Percentiles rank a stretch among this genome's conserved stretches.
phyloP scores from a whole-genome alignment of 495 filamentous ascomycete genomes.

The Choiromyces venosus region DNA sequence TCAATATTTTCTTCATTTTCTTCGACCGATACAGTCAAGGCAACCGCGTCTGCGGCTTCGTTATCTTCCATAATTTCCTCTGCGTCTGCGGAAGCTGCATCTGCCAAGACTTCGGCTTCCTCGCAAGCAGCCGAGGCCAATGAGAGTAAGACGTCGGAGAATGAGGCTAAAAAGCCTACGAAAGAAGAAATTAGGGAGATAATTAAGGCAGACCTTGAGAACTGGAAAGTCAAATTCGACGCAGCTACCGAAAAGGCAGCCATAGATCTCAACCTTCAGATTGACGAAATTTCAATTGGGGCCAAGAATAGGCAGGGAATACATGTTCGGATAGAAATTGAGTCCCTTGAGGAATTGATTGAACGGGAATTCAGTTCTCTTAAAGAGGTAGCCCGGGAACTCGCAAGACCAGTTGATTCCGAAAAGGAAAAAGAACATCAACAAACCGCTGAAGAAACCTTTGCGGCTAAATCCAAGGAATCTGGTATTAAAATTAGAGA shows the following conservation, averaged over 20 bases:
- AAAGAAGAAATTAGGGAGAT: conserved; percentile 56
- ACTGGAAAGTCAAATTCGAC: conserved; percentile 81
- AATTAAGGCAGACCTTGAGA: conserved; percentile 68
- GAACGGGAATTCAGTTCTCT: conserved; percentile 58
- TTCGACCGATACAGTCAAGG: conserved; percentile 25
- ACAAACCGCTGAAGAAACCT: conserved; percentile 53
- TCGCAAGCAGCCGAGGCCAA: conserved; percentile 20
- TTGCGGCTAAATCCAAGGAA: conserved; percentile 60
- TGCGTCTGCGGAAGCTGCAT: conserved; percentile 33
- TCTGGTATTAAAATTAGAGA: conserved; percentile 72
- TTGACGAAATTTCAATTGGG: conserved; percentile 66
- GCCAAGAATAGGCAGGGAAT: conserved; percentile 53
- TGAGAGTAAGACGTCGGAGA: conserved; percentile 7
- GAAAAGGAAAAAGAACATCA: conserved; percentile 51
- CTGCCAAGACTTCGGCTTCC: conserved; percentile 26
- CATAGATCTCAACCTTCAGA: conserved; percentile 60
- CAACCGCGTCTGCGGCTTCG: conserved; percentile 34
- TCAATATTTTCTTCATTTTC: conserved; percentile 31
- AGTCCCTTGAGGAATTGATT: conserved; percentile 59
- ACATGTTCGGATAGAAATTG: conserved; percentile 41
- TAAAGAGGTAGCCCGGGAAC: conserved; percentile 49
- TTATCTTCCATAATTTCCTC: conserved; percentile 29
- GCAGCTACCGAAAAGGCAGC: conserved; percentile 74
- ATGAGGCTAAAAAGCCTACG: conserved; percentile 42
- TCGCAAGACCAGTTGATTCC: conserved; percentile 54